phyloP scores from a whole-genome alignment of 73 alveolate genomes.

The Breviolum minutum region DNA sequence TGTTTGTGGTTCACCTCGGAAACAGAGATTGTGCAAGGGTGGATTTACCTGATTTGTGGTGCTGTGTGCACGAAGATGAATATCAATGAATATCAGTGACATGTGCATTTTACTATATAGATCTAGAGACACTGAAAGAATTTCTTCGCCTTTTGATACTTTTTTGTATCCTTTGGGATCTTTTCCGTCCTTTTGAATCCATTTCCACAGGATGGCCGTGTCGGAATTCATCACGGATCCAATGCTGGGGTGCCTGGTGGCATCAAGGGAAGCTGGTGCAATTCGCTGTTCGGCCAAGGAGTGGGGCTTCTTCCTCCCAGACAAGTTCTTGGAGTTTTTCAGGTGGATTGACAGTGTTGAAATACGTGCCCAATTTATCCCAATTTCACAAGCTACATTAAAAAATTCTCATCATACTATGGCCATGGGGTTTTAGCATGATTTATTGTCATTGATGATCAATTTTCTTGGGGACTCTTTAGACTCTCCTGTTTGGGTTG shows the following conservation, averaged over 20 bases:
- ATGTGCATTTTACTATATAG: background rate
- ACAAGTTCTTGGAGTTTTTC: slow-evolving; percentile 1
- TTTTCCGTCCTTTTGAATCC: background rate
- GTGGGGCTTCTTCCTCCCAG: slow-evolving; percentile 83
- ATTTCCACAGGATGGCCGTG: slow-evolving; percentile 57
- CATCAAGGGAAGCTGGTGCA: background rate
- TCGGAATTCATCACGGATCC: slow-evolving; percentile 36
- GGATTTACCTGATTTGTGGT: too few species aligned
- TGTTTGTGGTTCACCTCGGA: too few species aligned
- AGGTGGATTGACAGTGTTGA: background rate
- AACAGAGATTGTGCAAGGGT: too few species aligned
- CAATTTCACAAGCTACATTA: background rate
- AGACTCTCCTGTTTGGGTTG: too few species aligned
- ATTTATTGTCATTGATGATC: too few species aligned
- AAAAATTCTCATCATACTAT: too few species aligned
- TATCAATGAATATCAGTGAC: too few species aligned
- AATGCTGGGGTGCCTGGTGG: background rate
- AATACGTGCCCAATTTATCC: too few species aligned
- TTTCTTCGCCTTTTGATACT: background rate
- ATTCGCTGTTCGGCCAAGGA: background rate
- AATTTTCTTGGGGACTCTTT: too few species aligned
- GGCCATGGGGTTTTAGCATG: background rate
- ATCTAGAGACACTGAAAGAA: background rate
- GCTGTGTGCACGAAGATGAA: too few species aligned
- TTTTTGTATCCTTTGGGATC: background rate